Base-by-base conservation (phyloP, 352 stramenopile species). In the Elongisporangium prolatum region DNA sequence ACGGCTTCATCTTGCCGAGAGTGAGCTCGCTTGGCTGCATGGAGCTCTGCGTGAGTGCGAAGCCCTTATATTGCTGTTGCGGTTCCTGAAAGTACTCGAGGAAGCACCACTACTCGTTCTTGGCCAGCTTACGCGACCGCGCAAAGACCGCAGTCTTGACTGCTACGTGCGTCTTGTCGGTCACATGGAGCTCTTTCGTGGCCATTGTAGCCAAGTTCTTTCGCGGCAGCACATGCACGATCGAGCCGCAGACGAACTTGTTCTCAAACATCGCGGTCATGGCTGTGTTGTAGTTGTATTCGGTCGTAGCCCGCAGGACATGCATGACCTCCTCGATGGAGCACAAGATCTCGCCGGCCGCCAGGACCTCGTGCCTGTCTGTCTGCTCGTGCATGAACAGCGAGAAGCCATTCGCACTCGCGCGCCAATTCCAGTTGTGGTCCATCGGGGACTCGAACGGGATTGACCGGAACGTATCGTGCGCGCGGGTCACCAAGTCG, bases 161-260 rank as follows among this genome's bases (percentile, higher is more conserved):
- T 5, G 59, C 28, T 9, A 38, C 1, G 28, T 38, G 28, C 20
- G 14, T 48, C 49, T 56, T 59, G 54, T 52, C 54, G 16, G 54
- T 21, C 16, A 53, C 54, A n/a, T 20, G 44, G 7, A 48, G 54
- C 40, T 37, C 28, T 2, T 9, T 38, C 1, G 28, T 2, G 8
- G 28, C 28, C 28, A 38, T 38, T 34, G 24, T 3, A 7, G 24
- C 24, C 24, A 34, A 3, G 28, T 67, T 52, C 3, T 52, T 40
- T 17, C 22, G 50, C 13, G 59, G 53, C 13, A 71, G 20, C 1
- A 66, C 37, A 18, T 80, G 74, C 50, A 85, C 70, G 4, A 85
- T 48, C 3, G 68, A 78, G 24, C 75, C 75, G 56, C 83, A 82
- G 59, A 85, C 82, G 47, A 72, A 81, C 34, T 72, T 61, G 9